Evolutionary conservation across 257 asterid species (phyloP).

Genomic region (Eucommia ulmoides): DNA sequence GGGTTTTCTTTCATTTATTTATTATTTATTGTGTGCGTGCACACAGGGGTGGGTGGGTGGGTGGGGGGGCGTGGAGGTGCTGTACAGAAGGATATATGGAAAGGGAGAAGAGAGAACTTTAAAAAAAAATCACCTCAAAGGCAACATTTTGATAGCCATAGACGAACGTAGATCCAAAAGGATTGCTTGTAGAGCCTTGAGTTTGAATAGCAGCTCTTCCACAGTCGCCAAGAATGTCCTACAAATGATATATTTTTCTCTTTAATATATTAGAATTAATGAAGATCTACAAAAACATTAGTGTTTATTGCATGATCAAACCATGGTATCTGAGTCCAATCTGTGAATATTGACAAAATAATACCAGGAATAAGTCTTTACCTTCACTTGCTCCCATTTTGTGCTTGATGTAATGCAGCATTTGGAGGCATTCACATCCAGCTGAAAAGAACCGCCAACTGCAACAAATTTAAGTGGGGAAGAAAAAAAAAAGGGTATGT

Average conservation of each 20-base stretch:
- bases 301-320: no score
- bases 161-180: slow-evolving; percentile 75
- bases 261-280: no score
- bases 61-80: not conserved
- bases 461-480: slow-evolving; percentile 13
- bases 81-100: not conserved
- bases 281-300: no score
- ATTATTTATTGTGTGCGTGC: no score
- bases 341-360: no score
- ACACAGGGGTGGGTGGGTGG: not conserved
- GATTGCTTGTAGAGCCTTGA: slow-evolving; percentile 71
- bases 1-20: no score
- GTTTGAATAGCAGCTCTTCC: slow-evolving; percentile 81
- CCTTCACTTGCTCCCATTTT: slow-evolving; percentile 85
- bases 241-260: no score
- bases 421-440: slow-evolving; percentile 28
- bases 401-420: slow-evolving; percentile 50
- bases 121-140: no score
- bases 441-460: slow-evolving; percentile 38
- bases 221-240: slow-evolving; percentile 75
- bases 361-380: no score
- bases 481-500: not conserved
- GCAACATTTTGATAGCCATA: slow-evolving; percentile 76
- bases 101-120: no score
- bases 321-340: no score